Evolutionary conservation across 2,329 filamentous ascomycete species (phyloP).

Genomic region (Aspergillus ibericus): DNA sequence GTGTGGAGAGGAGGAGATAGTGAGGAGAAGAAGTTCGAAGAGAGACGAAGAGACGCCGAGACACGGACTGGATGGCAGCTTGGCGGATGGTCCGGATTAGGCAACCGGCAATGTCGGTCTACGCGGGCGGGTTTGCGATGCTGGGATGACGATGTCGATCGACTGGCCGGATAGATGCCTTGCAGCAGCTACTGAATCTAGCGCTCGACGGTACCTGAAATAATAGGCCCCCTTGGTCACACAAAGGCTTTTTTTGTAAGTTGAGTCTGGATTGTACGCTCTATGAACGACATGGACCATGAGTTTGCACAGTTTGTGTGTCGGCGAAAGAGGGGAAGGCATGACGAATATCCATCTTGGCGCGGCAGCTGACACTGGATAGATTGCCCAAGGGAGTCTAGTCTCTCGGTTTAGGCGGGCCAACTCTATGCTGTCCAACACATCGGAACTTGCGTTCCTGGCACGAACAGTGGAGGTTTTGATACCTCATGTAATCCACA

Average conservation of each 20-base stretch:
- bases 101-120: constrained; percentile 1
- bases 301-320: not conserved
- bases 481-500: no score
- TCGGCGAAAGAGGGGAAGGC: not conserved
- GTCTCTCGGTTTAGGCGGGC: no score
- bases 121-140: not conserved
- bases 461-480: no score
- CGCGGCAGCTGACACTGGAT: not conserved
- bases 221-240: not conserved
- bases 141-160: not conserved
- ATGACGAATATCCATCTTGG: constrained; percentile 1
- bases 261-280: no score
- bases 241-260: not conserved
- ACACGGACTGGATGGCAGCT: not conserved
- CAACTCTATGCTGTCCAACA: no score
- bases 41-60: not conserved
- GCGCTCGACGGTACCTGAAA: not conserved
- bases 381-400: not conserved
- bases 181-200: not conserved
- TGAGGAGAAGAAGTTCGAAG: not conserved
- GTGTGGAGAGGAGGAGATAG: not conserved
- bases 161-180: not conserved
- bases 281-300: not conserved
- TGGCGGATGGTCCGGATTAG: constrained; percentile 6
- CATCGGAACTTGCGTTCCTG: no score